Conservation (phyloP, 352 stramenopile species). For the Phytophthora meadii region DNA sequence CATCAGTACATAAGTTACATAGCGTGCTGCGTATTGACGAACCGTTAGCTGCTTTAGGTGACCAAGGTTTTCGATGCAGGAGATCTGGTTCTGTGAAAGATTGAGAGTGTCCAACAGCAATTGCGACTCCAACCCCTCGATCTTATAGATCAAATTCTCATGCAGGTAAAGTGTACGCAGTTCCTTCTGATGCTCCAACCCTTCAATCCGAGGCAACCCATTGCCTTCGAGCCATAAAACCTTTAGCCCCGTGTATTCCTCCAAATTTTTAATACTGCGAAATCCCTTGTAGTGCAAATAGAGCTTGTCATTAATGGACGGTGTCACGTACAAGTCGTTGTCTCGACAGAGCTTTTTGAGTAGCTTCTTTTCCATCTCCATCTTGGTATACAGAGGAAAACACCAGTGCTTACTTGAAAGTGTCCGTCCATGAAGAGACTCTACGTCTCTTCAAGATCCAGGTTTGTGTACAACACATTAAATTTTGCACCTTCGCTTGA, state of each 20-base stretch:
- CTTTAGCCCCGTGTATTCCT: slow-evolving; percentile 95
- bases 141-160: slow-evolving; percentile 95
- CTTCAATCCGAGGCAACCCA: slow-evolving; percentile 90
- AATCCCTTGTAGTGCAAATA: slow-evolving; percentile 98
- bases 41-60: slow-evolving; percentile 80
- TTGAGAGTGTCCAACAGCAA: slow-evolving; percentile 77
- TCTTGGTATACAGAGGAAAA: slow-evolving; percentile 34
- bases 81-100: slow-evolving; percentile 85
- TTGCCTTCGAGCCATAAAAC: slow-evolving; percentile 96
- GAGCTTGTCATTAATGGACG: slow-evolving; percentile 95
- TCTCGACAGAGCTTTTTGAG: slow-evolving; percentile 92
- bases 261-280: slow-evolving; percentile 92
- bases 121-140: slow-evolving; percentile 81
- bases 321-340: slow-evolving; percentile 92
- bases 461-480: background rate
- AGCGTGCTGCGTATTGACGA: slow-evolving; percentile 6
- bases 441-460: slow-evolving; percentile 32
- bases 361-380: slow-evolving; percentile 90
- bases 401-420: slow-evolving; percentile 2
- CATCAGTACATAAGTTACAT: background rate
- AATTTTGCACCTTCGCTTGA: too few relatives aligned
- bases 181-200: slow-evolving; percentile 85
- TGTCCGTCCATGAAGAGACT: slow-evolving; percentile 1
- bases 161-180: slow-evolving; percentile 94
- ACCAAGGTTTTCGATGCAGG: slow-evolving; percentile 74